Evolutionary conservation across 2,329 filamentous ascomycete species (phyloP).

Genomic region (Aspergillus sp.): DNA sequence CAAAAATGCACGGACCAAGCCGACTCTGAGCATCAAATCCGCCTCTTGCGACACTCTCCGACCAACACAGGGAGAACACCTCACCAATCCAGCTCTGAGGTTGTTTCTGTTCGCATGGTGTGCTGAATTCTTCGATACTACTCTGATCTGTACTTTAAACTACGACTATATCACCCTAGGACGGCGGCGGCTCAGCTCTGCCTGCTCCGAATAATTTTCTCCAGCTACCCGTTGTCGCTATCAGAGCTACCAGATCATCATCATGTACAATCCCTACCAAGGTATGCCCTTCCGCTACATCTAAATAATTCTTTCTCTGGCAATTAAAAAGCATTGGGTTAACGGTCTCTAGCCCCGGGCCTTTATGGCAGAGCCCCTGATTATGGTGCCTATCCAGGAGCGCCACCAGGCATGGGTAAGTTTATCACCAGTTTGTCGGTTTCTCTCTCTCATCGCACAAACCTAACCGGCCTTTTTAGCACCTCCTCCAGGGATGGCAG

Average conservation of each 20-base stretch:
- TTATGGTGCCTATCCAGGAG: slow-evolving; percentile 68
- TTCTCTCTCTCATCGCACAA: slow-evolving; percentile 4
- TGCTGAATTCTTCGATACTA: no score
- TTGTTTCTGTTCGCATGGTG: no score
- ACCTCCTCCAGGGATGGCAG: slow-evolving; percentile 73
- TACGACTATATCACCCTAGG: no score
- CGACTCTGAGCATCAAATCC: no score
- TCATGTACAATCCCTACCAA: slow-evolving; percentile 44
- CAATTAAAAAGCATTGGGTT: background rate
- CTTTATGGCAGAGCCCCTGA: slow-evolving; percentile 71
- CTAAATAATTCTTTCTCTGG: background rate
- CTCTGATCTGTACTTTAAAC: no score
- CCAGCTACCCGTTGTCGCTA: no score
- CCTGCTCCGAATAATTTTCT: no score
- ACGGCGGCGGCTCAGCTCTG: no score
- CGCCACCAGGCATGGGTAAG: slow-evolving; percentile 79
- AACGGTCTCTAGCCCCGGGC: slow-evolving; percentile 26
- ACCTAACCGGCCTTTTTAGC: slow-evolving; percentile 42
- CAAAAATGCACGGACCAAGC: no score
- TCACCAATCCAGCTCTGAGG: no score
- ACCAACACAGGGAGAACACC: no score
- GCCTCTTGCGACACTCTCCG: no score
- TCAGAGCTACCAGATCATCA: slow-evolving; percentile 12
- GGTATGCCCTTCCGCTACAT: slow-evolving; percentile 19
- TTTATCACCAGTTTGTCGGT: slow-evolving; percentile 7